Base-by-base conservation (phyloP, 768 basidiomycete species). In the Mycena filopes region DNA sequence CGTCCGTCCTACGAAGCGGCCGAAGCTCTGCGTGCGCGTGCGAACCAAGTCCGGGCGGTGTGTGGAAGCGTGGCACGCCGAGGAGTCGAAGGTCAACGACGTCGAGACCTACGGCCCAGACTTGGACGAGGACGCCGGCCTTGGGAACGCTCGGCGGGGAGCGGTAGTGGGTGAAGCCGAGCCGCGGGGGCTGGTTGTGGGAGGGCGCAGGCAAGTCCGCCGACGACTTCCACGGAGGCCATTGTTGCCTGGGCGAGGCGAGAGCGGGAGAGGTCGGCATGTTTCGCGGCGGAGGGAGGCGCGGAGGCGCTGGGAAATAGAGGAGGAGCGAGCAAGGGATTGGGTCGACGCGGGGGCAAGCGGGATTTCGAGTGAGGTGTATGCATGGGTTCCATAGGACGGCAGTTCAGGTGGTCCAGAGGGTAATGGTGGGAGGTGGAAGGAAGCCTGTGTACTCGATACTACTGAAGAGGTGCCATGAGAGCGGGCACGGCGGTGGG, bases 91-190 rank as follows among this genome's bases (percentile, higher is more conserved):
- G 83, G 78, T 97, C 96, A 8, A 90, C 79, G 16, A 84, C 82
- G 70, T 97, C 95, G 45, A 97, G 76, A 3, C 88, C 94, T 2
- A 95, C 93, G n/a, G 91, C 93, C 83, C 92, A 94, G 4, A 98
- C 92, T 74, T 96, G 94, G 8, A 98, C 88, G 25, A 98, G 82
- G 18, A 96, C 86, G 60, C 91, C 84, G 28, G 83, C 81, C 48
- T 86, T 82, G 0, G 89, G 86, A 12, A 96, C 88, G 71, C 89
- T 89, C 0, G 96, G 96, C 15, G 95, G 94, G 26, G 82, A 74
- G 16, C 91, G 85, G 74, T 92, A 88, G 31, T 87, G 84, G 4
- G 91, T 89, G 73, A 94, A 93, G 31, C 86, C 88, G 43, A 92
- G 78, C 16, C 84, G 79, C 50, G 33, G 73, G 45, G 62, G 63